Evolutionary conservation across 768 basidiomycete genomes (phyloP), one percentile per base, ranked within the genome.

Genomic region (Lactarius psammicola): DNA sequence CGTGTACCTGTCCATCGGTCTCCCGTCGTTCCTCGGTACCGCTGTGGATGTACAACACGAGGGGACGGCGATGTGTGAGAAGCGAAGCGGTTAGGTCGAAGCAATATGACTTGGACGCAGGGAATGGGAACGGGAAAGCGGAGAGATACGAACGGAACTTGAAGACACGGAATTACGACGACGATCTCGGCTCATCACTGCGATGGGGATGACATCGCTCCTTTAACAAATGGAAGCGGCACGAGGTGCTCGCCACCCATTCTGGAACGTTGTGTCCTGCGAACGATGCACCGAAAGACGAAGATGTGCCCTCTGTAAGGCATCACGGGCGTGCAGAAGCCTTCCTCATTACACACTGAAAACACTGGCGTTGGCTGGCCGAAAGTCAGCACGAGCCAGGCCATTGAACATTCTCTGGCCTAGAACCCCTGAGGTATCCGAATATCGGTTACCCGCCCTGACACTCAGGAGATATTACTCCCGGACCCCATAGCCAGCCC

Each of bases 301-400:
- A 30, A 23, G 38, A 40, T 49, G 20, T n/a, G 57, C 9, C 34
- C 34, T n/a, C 56, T 34, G 34, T 57, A 6, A 26, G 56, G n/a
- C 15, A 7, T 28, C 34, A 23, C 23, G 36, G 49, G 13, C 42
- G 23, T 65, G 44, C 26, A 30, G 59, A 30, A 44, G 40, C 51
- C 33, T 40, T 30, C 31, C 54, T 55, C 54, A 33, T 55, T 55
- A 18, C 54, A 30, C 53, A 31, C 54, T 55, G 54, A 9, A 33
- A 55, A 53, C 56, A 59, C 23, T 51, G 34, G 26, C 51, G 4
- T 51, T 58, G 49, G 61, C 51, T 49, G 57, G 65, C 65, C 58
- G 56, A 59, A 62, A 53, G 58, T 46, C 66, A 63, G 66, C 57
- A 31, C 49, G 54, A 44, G 59, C n/a, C 59, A 49, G 30, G 46